Evolutionary conservation across 441 rosid genomes (phyloP).

Genomic region (Manihot esculenta): DNA sequence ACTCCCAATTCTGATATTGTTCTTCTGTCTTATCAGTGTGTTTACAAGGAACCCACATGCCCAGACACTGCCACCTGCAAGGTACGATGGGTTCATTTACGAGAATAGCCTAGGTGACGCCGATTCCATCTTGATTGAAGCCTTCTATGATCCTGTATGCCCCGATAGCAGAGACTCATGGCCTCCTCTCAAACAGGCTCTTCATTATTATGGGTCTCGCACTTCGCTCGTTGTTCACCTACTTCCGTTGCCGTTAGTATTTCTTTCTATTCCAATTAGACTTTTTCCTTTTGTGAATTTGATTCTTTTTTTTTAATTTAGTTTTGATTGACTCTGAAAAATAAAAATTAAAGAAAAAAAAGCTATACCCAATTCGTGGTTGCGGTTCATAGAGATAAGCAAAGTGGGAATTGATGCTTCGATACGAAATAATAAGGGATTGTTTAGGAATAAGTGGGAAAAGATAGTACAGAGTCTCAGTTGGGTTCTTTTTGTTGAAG

Average conservation of each 20-base stretch:
- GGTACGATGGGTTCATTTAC: conserved; percentile 72
- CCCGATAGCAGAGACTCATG: conserved; percentile 87
- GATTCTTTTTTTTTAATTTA: no score
- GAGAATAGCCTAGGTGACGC: conserved; percentile 30
- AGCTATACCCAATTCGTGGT: not conserved
- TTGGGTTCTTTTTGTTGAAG: not conserved
- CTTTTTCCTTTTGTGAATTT: not conserved
- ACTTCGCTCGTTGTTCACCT: conserved; percentile 60
- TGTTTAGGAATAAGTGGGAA: not conserved
- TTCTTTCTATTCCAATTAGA: not conserved
- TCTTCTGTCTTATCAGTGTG: conserved; percentile 17
- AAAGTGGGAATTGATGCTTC: not conserved
- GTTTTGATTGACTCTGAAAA: not conserved
- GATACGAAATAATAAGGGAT: not conserved
- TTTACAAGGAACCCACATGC: conserved; percentile 24
- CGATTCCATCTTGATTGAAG: conserved; percentile 63
- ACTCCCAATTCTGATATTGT: conserved; percentile 1
- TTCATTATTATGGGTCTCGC: conserved; percentile 59
- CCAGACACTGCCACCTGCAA: conserved; percentile 69
- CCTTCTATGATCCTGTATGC: conserved; percentile 86
- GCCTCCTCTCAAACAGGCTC: conserved; percentile 68
- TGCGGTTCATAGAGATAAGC: not conserved
- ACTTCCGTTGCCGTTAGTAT: conserved; percentile 80
- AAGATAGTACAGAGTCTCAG: not conserved
- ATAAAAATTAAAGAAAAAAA: no score